These are phyloP conservation scores for Chlamydomonas eustigma DNA, from an alignment of 139 green algal species.

Conservation along the genomic window DNA sequence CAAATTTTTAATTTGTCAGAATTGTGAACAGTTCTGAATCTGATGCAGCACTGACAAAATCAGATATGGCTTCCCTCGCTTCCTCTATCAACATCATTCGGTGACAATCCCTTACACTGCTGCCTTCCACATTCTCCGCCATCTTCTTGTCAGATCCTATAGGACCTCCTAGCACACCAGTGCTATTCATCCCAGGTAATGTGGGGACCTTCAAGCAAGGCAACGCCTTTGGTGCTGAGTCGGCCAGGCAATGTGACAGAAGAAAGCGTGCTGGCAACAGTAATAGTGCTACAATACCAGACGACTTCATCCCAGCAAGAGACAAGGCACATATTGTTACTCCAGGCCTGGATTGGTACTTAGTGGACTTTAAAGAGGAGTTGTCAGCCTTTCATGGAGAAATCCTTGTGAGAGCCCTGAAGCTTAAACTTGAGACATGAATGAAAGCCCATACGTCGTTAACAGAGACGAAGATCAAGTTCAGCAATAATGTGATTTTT, in stretches of 20 bases:
- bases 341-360: slow-evolving; percentile 43
- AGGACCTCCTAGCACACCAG: slow-evolving; percentile 20
- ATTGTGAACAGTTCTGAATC: no score
- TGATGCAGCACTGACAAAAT: no score
- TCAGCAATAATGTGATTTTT: no score
- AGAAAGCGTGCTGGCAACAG: neutral
- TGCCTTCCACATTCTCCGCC: no score
- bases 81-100: no score
- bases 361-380: slow-evolving; percentile 55
- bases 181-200: slow-evolving; percentile 51
- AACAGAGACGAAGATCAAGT: no score
- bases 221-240: neutral
- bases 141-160: slow-evolving; percentile 1
- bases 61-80: no score
- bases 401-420: slow-evolving; percentile 37
- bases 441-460: no score
- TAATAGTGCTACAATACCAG: slow-evolving; percentile 13
- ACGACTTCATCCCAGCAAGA: neutral
- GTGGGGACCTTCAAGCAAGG: slow-evolving; percentile 43
- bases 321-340: neutral
- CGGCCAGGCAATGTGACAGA: slow-evolving; percentile 1
- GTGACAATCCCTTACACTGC: no score
- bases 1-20: no score
- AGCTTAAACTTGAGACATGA: no score
- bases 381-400: slow-evolving; percentile 55